Percentiles rank a stretch among this genome's conserved stretches.
Conservation (phyloP, 768 basidiomycete species). For the Dendrothele bispora region DNA sequence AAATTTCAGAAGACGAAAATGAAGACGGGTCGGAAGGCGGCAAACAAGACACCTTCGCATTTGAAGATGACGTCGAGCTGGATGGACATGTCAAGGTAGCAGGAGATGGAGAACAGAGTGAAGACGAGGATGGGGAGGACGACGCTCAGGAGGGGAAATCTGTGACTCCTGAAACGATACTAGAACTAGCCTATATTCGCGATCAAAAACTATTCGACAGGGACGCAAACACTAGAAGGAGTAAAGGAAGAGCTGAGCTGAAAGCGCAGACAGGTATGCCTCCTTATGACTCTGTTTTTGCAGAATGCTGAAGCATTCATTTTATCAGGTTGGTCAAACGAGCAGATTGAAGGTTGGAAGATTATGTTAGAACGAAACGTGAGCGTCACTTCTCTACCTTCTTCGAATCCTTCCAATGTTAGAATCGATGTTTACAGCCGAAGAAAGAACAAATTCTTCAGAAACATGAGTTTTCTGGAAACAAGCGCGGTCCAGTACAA, state of each 20-base stretch:
- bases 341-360: constrained; percentile 91
- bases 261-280: constrained; percentile 63
- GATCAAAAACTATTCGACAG: constrained; percentile 78
- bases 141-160: constrained; percentile 22
- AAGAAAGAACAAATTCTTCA: constrained; percentile 71
- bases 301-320: constrained; percentile 1
- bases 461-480: constrained; percentile 78
- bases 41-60: constrained; percentile 23
- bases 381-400: constrained; percentile 26
- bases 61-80: constrained; percentile 55
- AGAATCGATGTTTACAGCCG: constrained; percentile 40
- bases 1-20: constrained; percentile 55
- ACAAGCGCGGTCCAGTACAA: constrained; percentile 33
- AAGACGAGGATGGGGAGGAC: constrained; percentile 27
- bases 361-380: constrained; percentile 91
- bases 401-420: not conserved
- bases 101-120: constrained; percentile 60
- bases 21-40: constrained; percentile 24
- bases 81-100: constrained; percentile 45
- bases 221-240: constrained; percentile 68
- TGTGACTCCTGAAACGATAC: constrained; percentile 57
- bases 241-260: constrained; percentile 66
- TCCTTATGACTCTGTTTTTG: not conserved
- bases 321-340: constrained; percentile 65
- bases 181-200: constrained; percentile 77